Conservation (phyloP, 148 eudicot genomes). For the Talinum fruticosum region DNA sequence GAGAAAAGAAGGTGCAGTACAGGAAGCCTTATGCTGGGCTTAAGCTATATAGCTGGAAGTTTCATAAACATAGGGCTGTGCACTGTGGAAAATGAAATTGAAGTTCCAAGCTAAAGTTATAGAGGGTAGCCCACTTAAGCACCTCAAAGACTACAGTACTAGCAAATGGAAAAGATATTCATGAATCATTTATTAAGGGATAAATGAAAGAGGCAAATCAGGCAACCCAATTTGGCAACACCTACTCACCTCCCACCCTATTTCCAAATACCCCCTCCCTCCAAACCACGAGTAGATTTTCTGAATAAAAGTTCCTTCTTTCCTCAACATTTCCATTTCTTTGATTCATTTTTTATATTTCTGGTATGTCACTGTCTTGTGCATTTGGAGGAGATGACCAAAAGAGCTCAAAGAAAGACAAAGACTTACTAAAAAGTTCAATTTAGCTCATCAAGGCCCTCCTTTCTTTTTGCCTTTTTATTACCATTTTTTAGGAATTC, state of each 20-base stretch:
- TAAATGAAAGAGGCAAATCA: background rate
- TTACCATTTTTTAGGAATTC: background rate
- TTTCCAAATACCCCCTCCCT: background rate
- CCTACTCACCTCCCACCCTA: background rate
- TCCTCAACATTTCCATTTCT: background rate
- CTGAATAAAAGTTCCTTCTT: background rate
- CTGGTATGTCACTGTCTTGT: background rate
- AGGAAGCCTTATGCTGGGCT: too few relatives aligned
- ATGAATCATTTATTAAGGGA: background rate
- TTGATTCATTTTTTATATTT: background rate
- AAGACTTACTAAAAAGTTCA: too few relatives aligned
- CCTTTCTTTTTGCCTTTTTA: background rate
- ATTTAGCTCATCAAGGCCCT: background rate
- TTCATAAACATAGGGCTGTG: background rate
- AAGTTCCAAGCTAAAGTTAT: background rate
- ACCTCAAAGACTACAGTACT: background rate
- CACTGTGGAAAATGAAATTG: background rate
- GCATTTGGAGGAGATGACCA: background rate
- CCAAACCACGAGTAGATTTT: background rate
- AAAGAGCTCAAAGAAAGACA: too few relatives aligned
- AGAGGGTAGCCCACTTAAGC: background rate
- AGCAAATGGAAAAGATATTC: too few relatives aligned
- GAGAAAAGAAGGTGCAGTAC: too few relatives aligned
- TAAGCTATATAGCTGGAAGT: too few relatives aligned
- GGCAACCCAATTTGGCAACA: background rate